Evolutionary conservation across 2,329 filamentous ascomycete species (phyloP).

Genomic region (Penicillium aurantiogriseum): DNA sequence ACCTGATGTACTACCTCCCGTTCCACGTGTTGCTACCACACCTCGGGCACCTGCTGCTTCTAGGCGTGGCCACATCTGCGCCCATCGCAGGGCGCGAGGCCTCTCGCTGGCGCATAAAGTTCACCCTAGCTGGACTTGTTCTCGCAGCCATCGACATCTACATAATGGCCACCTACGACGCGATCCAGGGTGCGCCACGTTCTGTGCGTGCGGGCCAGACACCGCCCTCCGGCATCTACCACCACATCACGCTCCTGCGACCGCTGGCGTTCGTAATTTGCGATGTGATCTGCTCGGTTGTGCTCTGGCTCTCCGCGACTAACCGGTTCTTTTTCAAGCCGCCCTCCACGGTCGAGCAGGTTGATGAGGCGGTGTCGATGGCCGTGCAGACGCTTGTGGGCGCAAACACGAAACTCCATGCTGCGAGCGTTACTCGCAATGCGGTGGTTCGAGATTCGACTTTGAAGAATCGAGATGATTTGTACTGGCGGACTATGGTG

Average conservation of each 20-base stretch:
- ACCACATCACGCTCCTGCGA: constrained; percentile 57
- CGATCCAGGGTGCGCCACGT: constrained; percentile 54
- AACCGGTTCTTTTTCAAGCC: constrained; percentile 71
- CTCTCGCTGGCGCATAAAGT: constrained; percentile 66
- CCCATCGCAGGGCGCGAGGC: constrained; percentile 63
- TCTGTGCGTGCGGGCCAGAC: constrained; percentile 63
- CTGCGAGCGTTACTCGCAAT: constrained; percentile 75
- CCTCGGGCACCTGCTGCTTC: constrained; percentile 68
- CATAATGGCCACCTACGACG: constrained; percentile 62
- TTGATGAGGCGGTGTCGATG: constrained; percentile 54
- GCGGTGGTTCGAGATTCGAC: constrained; percentile 71
- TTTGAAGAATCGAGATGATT: constrained; percentile 63
- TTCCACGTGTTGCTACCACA: constrained; percentile 69
- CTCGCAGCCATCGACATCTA: constrained; percentile 66
- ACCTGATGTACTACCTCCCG: constrained; percentile 78
- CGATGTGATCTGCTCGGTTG: constrained; percentile 61
- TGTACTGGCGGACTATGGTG: constrained; percentile 66
- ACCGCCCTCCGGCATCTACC: constrained; percentile 48
- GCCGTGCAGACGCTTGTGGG: constrained; percentile 57
- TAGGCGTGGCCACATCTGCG: constrained; percentile 72
- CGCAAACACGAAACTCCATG: constrained; percentile 66
- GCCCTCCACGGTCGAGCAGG: constrained; percentile 61
- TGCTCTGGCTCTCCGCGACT: constrained; percentile 75
- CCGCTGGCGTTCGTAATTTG: constrained; percentile 62
- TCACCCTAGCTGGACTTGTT: constrained; percentile 61